A percentile compares a stretch with the other conserved stretches of the same genome.
Conservation (phyloP, 2,329 filamentous ascomycete species). For the Xylariaceae sp. region DNA sequence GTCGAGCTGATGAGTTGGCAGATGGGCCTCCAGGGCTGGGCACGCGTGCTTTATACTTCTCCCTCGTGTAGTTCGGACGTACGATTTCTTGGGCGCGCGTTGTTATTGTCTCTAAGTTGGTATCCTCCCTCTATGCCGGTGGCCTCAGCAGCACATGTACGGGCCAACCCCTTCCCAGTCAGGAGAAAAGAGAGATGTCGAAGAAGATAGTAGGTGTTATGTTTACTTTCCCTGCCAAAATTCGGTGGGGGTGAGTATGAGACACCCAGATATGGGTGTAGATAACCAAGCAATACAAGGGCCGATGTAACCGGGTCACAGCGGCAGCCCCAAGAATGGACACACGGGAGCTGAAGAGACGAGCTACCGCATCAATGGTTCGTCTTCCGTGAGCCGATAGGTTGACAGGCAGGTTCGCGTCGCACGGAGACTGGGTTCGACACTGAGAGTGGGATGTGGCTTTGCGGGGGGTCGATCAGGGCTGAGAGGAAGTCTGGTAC, state of each 20-base stretch:
- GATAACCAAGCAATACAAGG: conserved; percentile 10
- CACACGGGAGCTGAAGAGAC: conserved; percentile 13
- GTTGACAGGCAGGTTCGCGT: conserved; percentile 9
- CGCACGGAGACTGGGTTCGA: conserved; percentile 12
- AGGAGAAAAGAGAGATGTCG: background rate
- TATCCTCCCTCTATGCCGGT: conserved; percentile 4
- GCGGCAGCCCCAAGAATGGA: conserved; percentile 13
- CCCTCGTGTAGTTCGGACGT: background rate
- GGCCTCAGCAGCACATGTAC: conserved; percentile 8
- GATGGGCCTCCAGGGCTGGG: conserved; percentile 15
- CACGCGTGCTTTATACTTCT: conserved; percentile 25
- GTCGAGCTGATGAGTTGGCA: conserved; percentile 14
- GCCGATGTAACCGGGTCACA: conserved; percentile 13
- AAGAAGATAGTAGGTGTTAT: background rate
- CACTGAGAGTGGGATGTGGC: conserved; percentile 14
- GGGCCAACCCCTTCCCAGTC: conserved; percentile 10
- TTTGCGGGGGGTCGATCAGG: conserved; percentile 18
- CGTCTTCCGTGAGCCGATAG: conserved; percentile 13
- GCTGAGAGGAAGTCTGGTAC: conserved; percentile 12
- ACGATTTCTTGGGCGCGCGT: conserved; percentile 10
- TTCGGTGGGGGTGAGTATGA: conserved; percentile 3
- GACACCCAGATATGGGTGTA: conserved; percentile 3
- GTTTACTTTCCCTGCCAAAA: conserved; percentile 1
- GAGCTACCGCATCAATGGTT: conserved; percentile 10
- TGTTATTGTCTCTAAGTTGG: background rate